Percentiles rank a stretch among this genome's conserved stretches.
Evolutionary conservation across 371 early-diverging fungal genomes (phyloP).

Genomic region (Conidiobolus coronatus): DNA sequence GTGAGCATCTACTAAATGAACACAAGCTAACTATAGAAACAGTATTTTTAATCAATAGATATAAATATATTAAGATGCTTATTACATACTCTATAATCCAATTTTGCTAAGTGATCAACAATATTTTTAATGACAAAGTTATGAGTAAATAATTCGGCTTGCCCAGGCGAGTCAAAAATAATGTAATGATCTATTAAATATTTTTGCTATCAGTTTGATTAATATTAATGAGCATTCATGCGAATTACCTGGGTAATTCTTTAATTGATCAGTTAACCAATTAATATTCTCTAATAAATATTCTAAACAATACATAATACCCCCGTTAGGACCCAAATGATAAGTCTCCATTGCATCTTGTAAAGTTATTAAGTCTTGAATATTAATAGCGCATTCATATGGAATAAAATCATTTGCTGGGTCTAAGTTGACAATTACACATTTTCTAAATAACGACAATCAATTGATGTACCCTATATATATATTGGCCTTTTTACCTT

Average conservation of each 20-base stretch:
- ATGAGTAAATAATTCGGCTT: conserved; percentile 96
- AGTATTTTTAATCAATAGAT: not conserved
- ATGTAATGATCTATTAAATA: conserved; percentile 52
- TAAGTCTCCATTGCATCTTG: conserved; percentile 90
- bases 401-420: conserved; percentile 85
- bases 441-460: conserved; percentile 23
- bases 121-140: conserved; percentile 62
- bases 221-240: conserved; percentile 10
- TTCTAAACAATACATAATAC: conserved; percentile 92
- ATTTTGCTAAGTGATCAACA: conserved; percentile 44
- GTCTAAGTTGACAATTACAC: conserved; percentile 90
- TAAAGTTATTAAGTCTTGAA: conserved; percentile 82
- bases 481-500: conserved; percentile 18
- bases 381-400: conserved; percentile 72
- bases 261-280: conserved; percentile 71
- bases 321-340: conserved; percentile 97
- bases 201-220: not conserved
- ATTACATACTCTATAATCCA: conserved; percentile 36
- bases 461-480: not conserved
- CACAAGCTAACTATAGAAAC: conserved; percentile 38
- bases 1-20: conserved; percentile 87
- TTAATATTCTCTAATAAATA: conserved; percentile 79
- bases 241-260: conserved; percentile 31
- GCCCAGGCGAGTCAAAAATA: conserved; percentile 97
- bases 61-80: not conserved